Base-by-base conservation (phyloP, 2,329 filamentous ascomycete genomes). In the Ophiognomonia clavigignenti-juglandacearum region DNA sequence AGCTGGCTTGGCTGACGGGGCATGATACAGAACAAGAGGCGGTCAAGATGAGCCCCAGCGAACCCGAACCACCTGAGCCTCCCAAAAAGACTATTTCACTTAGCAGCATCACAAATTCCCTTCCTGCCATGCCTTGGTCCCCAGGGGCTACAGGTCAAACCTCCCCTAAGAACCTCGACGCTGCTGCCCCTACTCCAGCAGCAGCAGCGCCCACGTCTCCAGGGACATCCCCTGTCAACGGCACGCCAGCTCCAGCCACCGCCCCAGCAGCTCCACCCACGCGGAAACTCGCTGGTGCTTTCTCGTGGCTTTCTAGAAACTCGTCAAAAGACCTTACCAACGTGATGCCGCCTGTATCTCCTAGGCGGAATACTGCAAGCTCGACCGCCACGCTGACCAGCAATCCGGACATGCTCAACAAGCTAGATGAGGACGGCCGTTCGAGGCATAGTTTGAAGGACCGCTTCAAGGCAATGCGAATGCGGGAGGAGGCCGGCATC, bases 221-320 rank as follows among this genome's bases (percentile, higher is more conserved):
- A 22, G 57, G 57, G 27, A 53, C 46, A 9, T 50, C 48, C 19
- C 36, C 56, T 55, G 53, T 55, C 49, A 42, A 63, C 64, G 51
- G n/a, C 34, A 58, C 61, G 37, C 53, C 61, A 31, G 58, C 61
- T 39, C 53, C 61, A 32, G 49, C 67, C 45, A 62, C 66, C 32
- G 63, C 65, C 20, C 63, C 70, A 64, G 60, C 52, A 53, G 64
- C 52, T 18, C 67, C 73, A 2, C 67, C 71, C 11, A 55, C 77
- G 50, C 75, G 89, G 60, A 95, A 93, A 64, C 78, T 95, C 46
- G 91, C 88, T 8, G 88, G 88, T 56, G 88, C 86, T n/a, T 95
- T 95, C 58, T 81, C 88, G 32, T 92, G 88, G 83, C 76, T 95
- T 32, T 88, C 88, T 26, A 75, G 88, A 55, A 84, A 76, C 62